Percentiles rank a stretch among this genome's conserved stretches.
phyloP scores from a whole-genome alignment of 2,329 filamentous ascomycete genomes.

The Cryoendolithus antarcticus region DNA sequence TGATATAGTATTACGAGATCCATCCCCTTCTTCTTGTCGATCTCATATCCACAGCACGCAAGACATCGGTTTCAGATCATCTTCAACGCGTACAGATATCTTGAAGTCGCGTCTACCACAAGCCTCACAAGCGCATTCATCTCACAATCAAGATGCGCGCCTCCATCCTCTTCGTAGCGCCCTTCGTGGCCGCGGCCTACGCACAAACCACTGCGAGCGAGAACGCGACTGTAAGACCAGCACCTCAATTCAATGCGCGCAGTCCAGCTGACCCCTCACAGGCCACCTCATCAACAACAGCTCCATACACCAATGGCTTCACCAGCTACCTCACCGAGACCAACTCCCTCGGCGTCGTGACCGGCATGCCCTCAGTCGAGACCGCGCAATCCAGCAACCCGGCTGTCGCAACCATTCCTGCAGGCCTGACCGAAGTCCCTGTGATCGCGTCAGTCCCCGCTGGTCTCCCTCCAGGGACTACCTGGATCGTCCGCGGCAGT shows the following conservation, averaged over 20 bases:
- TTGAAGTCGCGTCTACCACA: too few relatives aligned
- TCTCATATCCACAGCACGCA: too few relatives aligned
- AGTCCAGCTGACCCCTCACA: too few relatives aligned
- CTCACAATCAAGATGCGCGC: conserved; percentile 32
- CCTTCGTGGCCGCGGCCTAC: conserved; percentile 30
- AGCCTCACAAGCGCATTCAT: not conserved
- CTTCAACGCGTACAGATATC: too few relatives aligned
- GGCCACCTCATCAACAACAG: conserved; percentile 5
- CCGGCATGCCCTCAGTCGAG: conserved; percentile 32
- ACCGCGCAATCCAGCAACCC: conserved; percentile 31
- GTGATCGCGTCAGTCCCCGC: conserved; percentile 18
- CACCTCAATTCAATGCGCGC: too few relatives aligned
- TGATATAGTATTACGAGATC: too few relatives aligned
- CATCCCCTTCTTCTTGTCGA: too few relatives aligned
- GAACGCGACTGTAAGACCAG: conserved; percentile 4
- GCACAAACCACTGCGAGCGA: conserved; percentile 22
- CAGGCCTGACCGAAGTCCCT: too few relatives aligned
- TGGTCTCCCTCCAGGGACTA: conserved; percentile 24
- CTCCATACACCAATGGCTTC: conserved; percentile 29
- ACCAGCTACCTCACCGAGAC: conserved; percentile 36
- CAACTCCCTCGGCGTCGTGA: conserved; percentile 38
- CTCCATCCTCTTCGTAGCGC: conserved; percentile 30
- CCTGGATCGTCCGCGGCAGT: conserved; percentile 17
- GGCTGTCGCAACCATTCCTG: conserved; percentile 24
- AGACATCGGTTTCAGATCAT: too few relatives aligned